Evolutionary conservation across 179 eudicot genomes (phyloP), one percentile per base, ranked within the genome.

Genomic region (Actinidia chinensis): DNA sequence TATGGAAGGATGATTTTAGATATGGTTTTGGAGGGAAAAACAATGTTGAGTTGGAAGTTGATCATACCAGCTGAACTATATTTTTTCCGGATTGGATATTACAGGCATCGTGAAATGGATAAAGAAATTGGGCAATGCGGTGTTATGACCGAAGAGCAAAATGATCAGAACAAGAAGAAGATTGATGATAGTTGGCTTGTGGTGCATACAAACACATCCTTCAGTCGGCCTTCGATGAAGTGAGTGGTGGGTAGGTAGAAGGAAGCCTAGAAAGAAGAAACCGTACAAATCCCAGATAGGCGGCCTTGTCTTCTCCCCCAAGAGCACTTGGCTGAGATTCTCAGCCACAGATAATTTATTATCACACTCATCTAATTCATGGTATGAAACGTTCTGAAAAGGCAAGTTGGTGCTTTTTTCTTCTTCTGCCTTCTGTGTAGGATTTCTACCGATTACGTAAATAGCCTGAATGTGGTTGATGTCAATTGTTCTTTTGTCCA

Each of bases 121-220:
- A 11, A 73, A 20, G 63, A 61, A 70, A 6, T 48, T 48, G 52
- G 46, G 1, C 9, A 23, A 48, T 51, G 48, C 1, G 6, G 60
- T 12, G 48, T 43, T 51, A 42, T 14, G 14, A 60, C n/a, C 8
- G 42, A 71, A 20, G 76, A 78, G 36, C 61, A 10, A 9, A 71
- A 60, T 23, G 71, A 71, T n/a, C 1, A 47, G 15, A 4, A 56
- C 8, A n/a, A 78, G 50, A 42, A n/a, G n/a, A 78, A 33, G 71
- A 78, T 78, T 78, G 76, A 71, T 33, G 8, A 61, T 78, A 61
- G 71, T 78, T 18, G 61, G 71, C 5, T 25, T 78, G 48, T 78
- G 70, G 76, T 78, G 76, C 81, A 78, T 71, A 58, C 64, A 71
- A 13, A 71, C 71, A 11, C 25, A 78, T 71, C 76, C 81, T 25